Evolutionary conservation across 2,329 filamentous ascomycete genomes (phyloP).

Genomic region (Lachnellula suecica): DNA sequence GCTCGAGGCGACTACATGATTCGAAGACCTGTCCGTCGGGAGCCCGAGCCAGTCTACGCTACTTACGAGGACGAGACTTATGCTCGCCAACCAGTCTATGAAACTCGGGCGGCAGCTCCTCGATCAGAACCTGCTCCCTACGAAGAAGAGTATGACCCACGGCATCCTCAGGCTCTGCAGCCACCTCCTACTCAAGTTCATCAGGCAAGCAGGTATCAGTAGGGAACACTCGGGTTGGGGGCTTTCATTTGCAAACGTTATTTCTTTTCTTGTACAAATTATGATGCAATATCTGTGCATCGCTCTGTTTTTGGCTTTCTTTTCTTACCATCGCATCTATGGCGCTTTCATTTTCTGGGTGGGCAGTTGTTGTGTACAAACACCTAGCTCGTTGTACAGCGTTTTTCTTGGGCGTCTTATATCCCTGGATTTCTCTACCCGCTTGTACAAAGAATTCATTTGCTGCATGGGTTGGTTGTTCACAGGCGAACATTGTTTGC

Average conservation of each 20-base stretch:
- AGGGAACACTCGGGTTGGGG: constrained; percentile 9
- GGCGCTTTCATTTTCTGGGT: background rate
- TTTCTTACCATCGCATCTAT: background rate
- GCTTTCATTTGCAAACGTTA: constrained; percentile 13
- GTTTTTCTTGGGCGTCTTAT: background rate
- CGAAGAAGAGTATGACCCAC: constrained; percentile 46
- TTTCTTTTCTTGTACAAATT: constrained; percentile 13
- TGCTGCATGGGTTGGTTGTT: background rate
- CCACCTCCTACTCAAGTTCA: constrained; percentile 26
- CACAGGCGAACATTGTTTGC: background rate
- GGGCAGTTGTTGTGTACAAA: background rate
- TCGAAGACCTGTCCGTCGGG: constrained; percentile 39
- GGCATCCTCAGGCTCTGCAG: constrained; percentile 37
- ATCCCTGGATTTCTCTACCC: background rate
- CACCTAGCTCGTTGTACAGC: background rate
- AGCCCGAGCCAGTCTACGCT: constrained; percentile 32
- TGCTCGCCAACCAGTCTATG: constrained; percentile 28
- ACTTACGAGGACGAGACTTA: constrained; percentile 28
- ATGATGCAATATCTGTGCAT: constrained; percentile 8
- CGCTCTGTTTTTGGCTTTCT: background rate
- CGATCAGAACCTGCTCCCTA: constrained; percentile 28
- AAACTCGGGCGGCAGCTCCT: constrained; percentile 20
- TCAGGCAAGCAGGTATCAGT: constrained; percentile 27
- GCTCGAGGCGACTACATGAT: constrained; percentile 47
- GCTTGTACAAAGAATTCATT: constrained; percentile 5